phyloP scores from a whole-genome alignment of 495 filamentous ascomycete species.

The Aspergillus heteromorphus region DNA sequence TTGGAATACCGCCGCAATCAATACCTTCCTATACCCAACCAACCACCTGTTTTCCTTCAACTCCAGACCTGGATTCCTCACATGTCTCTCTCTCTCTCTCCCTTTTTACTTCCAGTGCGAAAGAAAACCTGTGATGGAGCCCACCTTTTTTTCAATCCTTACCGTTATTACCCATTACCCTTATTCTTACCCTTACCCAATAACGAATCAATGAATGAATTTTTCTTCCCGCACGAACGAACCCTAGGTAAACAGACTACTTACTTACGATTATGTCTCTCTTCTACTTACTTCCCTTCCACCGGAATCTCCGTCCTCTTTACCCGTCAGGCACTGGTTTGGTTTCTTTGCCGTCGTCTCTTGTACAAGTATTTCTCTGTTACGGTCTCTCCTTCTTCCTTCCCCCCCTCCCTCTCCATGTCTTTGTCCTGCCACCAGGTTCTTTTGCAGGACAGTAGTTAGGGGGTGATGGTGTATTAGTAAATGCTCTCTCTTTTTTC shows the following conservation, averaged over 20 bases:
- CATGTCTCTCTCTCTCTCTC: too few species aligned
- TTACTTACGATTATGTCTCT: too few species aligned
- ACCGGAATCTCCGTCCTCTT: not conserved
- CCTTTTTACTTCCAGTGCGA: not conserved
- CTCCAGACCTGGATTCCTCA: too few species aligned
- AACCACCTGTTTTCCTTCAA: not conserved
- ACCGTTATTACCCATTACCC: too few species aligned
- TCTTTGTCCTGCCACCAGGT: not conserved
- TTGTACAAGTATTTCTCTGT: not conserved
- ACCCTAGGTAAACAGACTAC: too few species aligned
- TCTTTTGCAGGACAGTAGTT: not conserved
- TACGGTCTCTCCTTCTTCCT: not conserved
- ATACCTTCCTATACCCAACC: too few species aligned
- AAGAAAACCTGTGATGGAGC: not conserved
- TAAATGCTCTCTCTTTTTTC: not conserved
- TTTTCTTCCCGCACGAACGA: not conserved
- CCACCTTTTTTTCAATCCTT: not conserved
- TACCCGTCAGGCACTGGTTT: not conserved
- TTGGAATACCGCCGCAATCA: not conserved
- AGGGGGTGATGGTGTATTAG: not conserved
- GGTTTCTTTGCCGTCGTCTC: too few species aligned
- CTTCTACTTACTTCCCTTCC: not conserved
- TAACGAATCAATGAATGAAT: not conserved
- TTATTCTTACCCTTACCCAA: not conserved
- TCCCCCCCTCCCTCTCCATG: not conserved